These are phyloP conservation scores for Colletotrichum musicola DNA, from an alignment of 2,329 filamentous ascomycete genomes.

Conservation along the genomic window DNA sequence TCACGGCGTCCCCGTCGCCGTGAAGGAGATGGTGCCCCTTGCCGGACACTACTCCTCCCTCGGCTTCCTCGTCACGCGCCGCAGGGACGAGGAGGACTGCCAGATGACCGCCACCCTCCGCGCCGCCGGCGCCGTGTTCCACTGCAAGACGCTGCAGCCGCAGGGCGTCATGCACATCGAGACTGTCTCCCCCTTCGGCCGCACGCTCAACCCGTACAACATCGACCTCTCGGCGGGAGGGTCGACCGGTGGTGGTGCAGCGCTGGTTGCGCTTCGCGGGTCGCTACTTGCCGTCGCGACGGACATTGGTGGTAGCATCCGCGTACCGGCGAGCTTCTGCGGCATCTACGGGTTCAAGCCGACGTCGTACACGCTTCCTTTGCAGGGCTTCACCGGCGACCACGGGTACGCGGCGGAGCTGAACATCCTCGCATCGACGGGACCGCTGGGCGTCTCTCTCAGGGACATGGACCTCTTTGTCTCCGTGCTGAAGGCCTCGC, in stretches of 20 bases:
- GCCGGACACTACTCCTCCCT: conserved; percentile 60
- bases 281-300: conserved; percentile 55
- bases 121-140: conserved; percentile 71
- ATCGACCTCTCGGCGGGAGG: conserved; percentile 71
- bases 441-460: conserved; percentile 49
- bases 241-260: conserved; percentile 69
- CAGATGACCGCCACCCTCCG: conserved; percentile 69
- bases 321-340: conserved; percentile 52
- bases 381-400: conserved; percentile 42
- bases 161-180: conserved; percentile 69
- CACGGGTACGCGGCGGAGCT: conserved; percentile 47
- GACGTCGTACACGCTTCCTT: conserved; percentile 42
- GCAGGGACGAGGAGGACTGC: conserved; percentile 64
- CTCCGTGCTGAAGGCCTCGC: conserved; percentile 41
- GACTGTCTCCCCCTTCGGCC: conserved; percentile 71
- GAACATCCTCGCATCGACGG: conserved; percentile 50
- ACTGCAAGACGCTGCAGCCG: conserved; percentile 78
- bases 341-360: conserved; percentile 47
- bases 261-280: conserved; percentile 55
- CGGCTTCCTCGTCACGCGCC: conserved; percentile 65
- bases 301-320: conserved; percentile 57
- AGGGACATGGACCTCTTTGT: conserved; percentile 52
- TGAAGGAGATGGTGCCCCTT: conserved; percentile 73
- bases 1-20: conserved; percentile 63
- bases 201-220: conserved; percentile 73